A percentile compares a stretch with the other conserved stretches of the same genome.
phyloP scores from a whole-genome alignment of 306 rosid species.

The Dicorynia guianensis region DNA sequence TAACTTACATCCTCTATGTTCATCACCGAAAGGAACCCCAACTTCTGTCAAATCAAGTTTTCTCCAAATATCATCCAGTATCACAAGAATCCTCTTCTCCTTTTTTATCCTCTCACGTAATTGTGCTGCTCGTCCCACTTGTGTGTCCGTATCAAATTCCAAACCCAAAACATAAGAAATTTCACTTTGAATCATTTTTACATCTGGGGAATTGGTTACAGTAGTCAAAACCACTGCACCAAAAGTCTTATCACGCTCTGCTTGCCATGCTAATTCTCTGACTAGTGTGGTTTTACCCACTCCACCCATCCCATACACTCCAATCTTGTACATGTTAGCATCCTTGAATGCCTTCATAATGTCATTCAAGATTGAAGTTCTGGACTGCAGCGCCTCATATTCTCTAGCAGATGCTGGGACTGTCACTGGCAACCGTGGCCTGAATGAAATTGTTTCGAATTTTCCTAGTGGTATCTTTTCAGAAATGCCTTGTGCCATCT shows the following conservation, averaged over 20 bases:
- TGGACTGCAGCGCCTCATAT: slow-evolving; percentile 42
- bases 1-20: slow-evolving; percentile 45
- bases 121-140: slow-evolving; percentile 32
- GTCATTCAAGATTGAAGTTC: slow-evolving; percentile 23
- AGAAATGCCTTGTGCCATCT: not conserved
- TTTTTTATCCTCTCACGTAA: slow-evolving; percentile 45
- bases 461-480: not conserved
- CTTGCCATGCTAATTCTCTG: slow-evolving; percentile 42
- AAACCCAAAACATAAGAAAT: slow-evolving; percentile 35
- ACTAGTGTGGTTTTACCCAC: slow-evolving; percentile 45
- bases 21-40: slow-evolving; percentile 50
- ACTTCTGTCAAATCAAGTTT: slow-evolving; percentile 38
- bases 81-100: slow-evolving; percentile 47
- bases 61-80: slow-evolving; percentile 57
- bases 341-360: slow-evolving; percentile 27
- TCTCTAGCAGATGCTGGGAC: slow-evolving; percentile 40
- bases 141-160: not conserved
- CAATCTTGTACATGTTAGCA: slow-evolving; percentile 25
- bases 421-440: slow-evolving; percentile 34
- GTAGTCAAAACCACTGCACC: slow-evolving; percentile 39
- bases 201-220: slow-evolving; percentile 23
- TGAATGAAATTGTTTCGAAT: slow-evolving; percentile 37
- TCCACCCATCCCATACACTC: slow-evolving; percentile 48
- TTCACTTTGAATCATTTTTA: slow-evolving; percentile 31
- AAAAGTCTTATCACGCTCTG: slow-evolving; percentile 30